These are phyloP conservation scores for Kurtzmaniella fragi DNA, from an alignment of 805 yeast species.

Conservation along the genomic window DNA sequence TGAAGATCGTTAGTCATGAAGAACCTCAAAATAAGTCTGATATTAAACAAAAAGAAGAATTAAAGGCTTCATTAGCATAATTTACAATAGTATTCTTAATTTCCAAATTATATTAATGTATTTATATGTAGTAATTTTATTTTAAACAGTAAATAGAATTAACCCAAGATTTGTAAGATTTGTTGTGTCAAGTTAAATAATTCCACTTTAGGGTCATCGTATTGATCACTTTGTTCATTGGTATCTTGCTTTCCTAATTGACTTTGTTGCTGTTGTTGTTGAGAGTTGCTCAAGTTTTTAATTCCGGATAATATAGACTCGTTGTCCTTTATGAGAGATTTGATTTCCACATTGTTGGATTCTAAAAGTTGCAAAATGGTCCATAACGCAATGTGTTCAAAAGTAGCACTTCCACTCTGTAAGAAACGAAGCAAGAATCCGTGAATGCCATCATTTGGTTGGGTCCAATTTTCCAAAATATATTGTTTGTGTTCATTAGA, in stretches of 20 bases:
- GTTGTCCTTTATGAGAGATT: conserved; percentile 49
- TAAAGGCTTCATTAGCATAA: background rate
- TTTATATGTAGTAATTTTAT: no score
- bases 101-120: background rate
- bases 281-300: conserved; percentile 40
- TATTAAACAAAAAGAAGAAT: background rate
- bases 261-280: conserved; percentile 24
- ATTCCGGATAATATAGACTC: conserved; percentile 51
- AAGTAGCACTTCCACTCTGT: conserved; percentile 81
- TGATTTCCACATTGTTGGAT: conserved; percentile 66
- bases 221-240: conserved; percentile 29
- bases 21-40: background rate
- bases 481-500: conserved; percentile 65
- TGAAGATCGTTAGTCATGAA: conserved; percentile 6
- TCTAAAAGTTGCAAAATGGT: conserved; percentile 90
- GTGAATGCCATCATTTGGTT: conserved; percentile 78
- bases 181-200: conserved; percentile 64
- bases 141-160: conserved; percentile 1
- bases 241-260: conserved; percentile 16
- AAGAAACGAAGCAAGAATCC: conserved; percentile 80
- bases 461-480: conserved; percentile 72
- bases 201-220: conserved; percentile 60
- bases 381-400: conserved; percentile 98
- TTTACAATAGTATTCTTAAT: background rate
- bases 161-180: conserved; percentile 51